Evolutionary conservation across 257 asterid species (phyloP).

Genomic region (Lithospermum erythrorhizon): DNA sequence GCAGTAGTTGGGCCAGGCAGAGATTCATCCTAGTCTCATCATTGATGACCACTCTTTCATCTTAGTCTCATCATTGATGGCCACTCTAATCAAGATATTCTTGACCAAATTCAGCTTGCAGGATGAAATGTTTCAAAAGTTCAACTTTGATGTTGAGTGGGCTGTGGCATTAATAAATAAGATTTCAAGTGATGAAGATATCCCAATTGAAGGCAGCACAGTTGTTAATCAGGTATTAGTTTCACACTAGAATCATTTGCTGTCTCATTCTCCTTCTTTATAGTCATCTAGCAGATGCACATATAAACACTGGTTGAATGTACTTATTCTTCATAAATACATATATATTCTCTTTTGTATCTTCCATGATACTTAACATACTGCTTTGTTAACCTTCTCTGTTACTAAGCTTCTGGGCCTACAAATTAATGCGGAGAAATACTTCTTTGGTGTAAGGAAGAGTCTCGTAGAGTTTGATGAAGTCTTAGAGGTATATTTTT

Average conservation of each 20-base stretch:
- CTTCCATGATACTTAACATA: constrained; percentile 3
- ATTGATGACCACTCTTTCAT: constrained; percentile 1
- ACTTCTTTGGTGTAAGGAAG: constrained; percentile 83
- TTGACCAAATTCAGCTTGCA: constrained; percentile 56
- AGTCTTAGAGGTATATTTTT: constrained; percentile 76
- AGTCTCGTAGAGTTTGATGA: constrained; percentile 96
- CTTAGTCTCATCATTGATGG: background rate
- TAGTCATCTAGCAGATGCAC: background rate
- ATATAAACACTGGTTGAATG: background rate
- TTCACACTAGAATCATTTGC: constrained; percentile 3
- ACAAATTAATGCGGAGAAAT: constrained; percentile 90
- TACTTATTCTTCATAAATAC: background rate
- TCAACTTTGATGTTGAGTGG: constrained; percentile 95
- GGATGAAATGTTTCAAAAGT: constrained; percentile 96
- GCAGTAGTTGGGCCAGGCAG: background rate
- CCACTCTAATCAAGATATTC: constrained; percentile 9
- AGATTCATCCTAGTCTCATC: background rate
- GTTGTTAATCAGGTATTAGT: constrained; percentile 72
- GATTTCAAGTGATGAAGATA: constrained; percentile 76
- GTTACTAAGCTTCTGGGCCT: constrained; percentile 63
- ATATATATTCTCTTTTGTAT: background rate
- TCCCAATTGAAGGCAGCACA: constrained; percentile 82
- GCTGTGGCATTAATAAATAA: constrained; percentile 86
- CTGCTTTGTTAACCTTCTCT: constrained; percentile 9
- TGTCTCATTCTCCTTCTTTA: constrained; percentile 3